Base-by-base conservation (phyloP, 805 yeast genomes). In the Candida coquimbonensis region DNA sequence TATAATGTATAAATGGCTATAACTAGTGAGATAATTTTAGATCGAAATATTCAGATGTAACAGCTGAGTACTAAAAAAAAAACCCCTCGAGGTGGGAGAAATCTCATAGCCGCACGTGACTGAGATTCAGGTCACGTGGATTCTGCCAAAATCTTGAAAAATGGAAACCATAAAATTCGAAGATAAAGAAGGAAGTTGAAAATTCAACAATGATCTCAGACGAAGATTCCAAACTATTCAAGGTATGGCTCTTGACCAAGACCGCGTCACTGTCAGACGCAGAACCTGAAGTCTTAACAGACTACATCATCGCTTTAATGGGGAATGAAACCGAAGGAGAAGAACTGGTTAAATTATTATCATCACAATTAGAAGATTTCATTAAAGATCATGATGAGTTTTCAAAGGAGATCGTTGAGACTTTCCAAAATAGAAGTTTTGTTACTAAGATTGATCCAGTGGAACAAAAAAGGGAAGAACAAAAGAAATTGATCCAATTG, bases 271-370 rank as follows among this genome's bases (percentile, higher is more conserved):
- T 60, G 2, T 53, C 64, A 0, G 77, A 72, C 21, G 71, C 72
- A 3, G 75, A 71, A 38, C 57, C 70, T 5, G 65, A 62, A 12
- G 72, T 70, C 25, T 53, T 74, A 45, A 61, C 72, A 1, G 77
- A 73, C 40, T 74, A 72, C 51, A 69, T 73, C 17, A 35, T 70
- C 26, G 73, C 75, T 1, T 55, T 74, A 32, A 54, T 74, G 26
- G 52, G 65, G 36, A 64, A 70, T 49, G 66, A 65, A 19, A 56
- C 64, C 31, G 55, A 69, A 9, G 62, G 53, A 5, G 63, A 51
- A 1, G 70, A 68, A 51, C 56, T 69, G 39, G 45, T 55, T 16
- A 54, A 55, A 35, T 48, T 64, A 43, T 59, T 73, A 43, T 41
- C 56, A 19, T 49, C 55, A 1, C 69, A 72, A 43, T 61, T 73